Conservation (phyloP, 768 basidiomycete genomes). For the Stropharia rugosoannulata region DNA sequence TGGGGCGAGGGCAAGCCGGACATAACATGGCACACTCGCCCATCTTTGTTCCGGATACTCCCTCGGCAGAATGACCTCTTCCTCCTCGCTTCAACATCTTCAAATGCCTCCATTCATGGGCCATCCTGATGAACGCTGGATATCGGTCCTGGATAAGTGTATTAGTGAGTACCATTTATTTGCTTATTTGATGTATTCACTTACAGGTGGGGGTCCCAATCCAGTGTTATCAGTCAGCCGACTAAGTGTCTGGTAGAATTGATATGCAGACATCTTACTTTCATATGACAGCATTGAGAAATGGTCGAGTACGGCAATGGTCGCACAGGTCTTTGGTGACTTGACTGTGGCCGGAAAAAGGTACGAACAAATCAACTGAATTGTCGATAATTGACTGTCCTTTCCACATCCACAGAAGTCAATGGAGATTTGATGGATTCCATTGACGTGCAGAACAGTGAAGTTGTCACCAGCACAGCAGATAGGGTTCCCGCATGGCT, state of each 20-base stretch:
- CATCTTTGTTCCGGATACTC: constrained; percentile 9
- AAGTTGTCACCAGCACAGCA: constrained; percentile 18
- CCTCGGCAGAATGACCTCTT: background rate
- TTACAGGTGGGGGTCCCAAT: background rate
- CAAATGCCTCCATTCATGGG: constrained; percentile 4
- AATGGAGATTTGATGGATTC: constrained; percentile 28
- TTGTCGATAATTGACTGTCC: background rate
- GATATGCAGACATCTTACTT: constrained; percentile 25
- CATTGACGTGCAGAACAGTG: constrained; percentile 26
- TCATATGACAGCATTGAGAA: constrained; percentile 22
- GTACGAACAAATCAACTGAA: background rate
- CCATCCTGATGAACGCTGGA: background rate
- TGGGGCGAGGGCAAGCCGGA: constrained; percentile 23
- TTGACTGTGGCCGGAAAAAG: background rate
- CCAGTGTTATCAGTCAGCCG: background rate
- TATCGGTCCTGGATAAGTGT: background rate
- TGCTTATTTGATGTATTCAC: background rate
- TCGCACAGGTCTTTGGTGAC: background rate
- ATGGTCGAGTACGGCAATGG: constrained; percentile 9
- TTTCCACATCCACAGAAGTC: constrained; percentile 31
- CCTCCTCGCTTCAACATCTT: background rate
- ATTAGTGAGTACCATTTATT: background rate
- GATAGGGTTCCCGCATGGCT: constrained; percentile 13
- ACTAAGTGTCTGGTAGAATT: constrained; percentile 26
- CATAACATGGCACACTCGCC: constrained; percentile 23